Base-by-base conservation (phyloP, 169 alveolate species). In the Cryptosporidium ubiquitum region DNA sequence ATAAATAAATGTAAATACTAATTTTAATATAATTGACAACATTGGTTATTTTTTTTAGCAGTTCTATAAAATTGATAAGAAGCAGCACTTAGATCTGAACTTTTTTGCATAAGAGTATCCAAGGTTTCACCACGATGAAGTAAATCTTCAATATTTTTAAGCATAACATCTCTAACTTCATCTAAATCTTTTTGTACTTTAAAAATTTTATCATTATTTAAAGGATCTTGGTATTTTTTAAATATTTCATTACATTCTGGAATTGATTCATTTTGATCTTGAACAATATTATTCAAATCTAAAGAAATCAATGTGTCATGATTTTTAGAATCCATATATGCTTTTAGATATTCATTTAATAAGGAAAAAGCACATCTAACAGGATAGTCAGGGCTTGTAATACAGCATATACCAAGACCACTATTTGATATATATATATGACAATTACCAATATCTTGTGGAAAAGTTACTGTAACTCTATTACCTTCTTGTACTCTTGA, bases 121-220 rank as follows among this genome's bases (percentile, higher is more conserved):
- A 97, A 93, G 57, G 95, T 95, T 91, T 97, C 99, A 18, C 99
- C 99, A 86, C 98, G 93, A 91, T 96, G 96, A 84, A 97, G 94
- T 23, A 97, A 60, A 85, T 96, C 96, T 55, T 79, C 93, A 49
- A 93, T 93, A 84, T 91, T 93, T 49, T 75, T 92, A 69, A 92
- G 93, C 96, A 94, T 92, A 57, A 94, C 95, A 9, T 93, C 95
- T 35, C 93, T 84, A 7, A 97, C 98, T 92, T 97, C 98, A 66
- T 96, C 97, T 74, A 97, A 93, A 51, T 96, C 98, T 60, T 94
- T 93, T 91, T 97, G 97, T 33, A 97, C 96, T 70, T 95, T 95
- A 66, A 95, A 91, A 3, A 97, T 73, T 61, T 95, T 95, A 89
- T 97, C 99, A 10, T 98, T 98, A 69, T 97, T 97, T 33, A 94